Conservation (phyloP, 352 stramenopile genomes). For the Thalassiosira allenii region DNA sequence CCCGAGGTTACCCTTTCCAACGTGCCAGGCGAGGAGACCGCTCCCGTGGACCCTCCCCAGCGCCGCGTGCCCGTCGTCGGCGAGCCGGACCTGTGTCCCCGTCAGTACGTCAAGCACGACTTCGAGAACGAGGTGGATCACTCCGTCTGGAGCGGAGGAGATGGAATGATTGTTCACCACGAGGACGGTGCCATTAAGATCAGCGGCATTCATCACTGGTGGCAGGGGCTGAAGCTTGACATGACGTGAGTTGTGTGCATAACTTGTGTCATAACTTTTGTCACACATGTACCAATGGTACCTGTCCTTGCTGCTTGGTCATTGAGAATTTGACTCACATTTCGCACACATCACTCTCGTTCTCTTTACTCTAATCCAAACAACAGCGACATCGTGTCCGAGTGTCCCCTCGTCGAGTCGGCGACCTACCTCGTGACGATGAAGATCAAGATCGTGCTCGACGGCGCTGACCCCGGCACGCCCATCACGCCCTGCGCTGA, state of each 20-base stretch:
- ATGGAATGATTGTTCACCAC: constrained; percentile 32
- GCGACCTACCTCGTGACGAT: constrained; percentile 45
- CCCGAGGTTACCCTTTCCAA: constrained; percentile 11
- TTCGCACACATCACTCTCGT: too few species aligned
- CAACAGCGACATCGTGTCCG: constrained; percentile 25
- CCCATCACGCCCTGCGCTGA: constrained; percentile 12
- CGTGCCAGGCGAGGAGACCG: background rate
- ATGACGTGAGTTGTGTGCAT: too few species aligned
- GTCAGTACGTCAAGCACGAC: constrained; percentile 39
- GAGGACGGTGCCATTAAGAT: constrained; percentile 18
- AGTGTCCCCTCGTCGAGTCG: constrained; percentile 38
- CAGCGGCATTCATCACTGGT: constrained; percentile 6
- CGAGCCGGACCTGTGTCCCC: too few species aligned
- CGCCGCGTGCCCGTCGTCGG: too few species aligned
- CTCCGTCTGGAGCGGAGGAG: constrained; percentile 50
- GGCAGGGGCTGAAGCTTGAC: constrained; percentile 52
- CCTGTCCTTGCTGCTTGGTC: too few species aligned
- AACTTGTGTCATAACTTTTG: too few species aligned
- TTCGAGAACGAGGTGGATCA: constrained; percentile 44
- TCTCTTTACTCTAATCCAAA: too few species aligned
- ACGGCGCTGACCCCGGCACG: background rate
- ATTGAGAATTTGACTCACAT: too few species aligned
- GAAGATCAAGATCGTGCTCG: constrained; percentile 32
- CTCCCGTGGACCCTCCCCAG: background rate
- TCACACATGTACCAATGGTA: too few species aligned